Conservation (phyloP, 2,329 filamentous ascomycete species). For the Paraphaeosphaeria minitans region DNA sequence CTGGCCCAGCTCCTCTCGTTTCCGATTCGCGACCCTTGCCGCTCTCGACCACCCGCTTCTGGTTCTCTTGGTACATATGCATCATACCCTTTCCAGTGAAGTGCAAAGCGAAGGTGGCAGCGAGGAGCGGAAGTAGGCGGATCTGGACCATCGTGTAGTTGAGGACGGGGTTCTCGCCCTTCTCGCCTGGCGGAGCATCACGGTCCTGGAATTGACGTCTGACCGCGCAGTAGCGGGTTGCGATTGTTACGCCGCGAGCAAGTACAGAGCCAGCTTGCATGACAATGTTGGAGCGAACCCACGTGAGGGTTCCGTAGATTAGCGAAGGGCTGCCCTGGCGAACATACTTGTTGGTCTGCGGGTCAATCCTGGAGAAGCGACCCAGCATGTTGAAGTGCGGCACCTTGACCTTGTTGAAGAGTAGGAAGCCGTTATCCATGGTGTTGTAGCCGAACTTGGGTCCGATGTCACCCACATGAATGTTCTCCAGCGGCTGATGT, state of each 20-base stretch:
- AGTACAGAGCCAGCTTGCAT: slow-evolving; percentile 73
- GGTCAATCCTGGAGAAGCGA: slow-evolving; percentile 71
- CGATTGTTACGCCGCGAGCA: slow-evolving; percentile 78
- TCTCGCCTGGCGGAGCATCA: slow-evolving; percentile 63
- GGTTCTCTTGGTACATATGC: slow-evolving; percentile 72
- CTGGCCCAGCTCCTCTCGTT: slow-evolving; percentile 65
- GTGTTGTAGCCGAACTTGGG: slow-evolving; percentile 63
- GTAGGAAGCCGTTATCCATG: slow-evolving; percentile 74
- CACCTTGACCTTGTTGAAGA: slow-evolving; percentile 77
- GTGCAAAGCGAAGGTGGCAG: slow-evolving; percentile 76
- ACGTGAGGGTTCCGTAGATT: slow-evolving; percentile 77
- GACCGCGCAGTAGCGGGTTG: slow-evolving; percentile 74
- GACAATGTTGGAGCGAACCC: slow-evolving; percentile 74
- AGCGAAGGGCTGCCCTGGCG: slow-evolving; percentile 69
- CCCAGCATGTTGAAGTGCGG: slow-evolving; percentile 76
- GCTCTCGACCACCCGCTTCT: slow-evolving; percentile 65
- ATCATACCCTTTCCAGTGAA: slow-evolving; percentile 81
- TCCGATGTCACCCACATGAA: slow-evolving; percentile 78
- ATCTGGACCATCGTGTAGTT: slow-evolving; percentile 84
- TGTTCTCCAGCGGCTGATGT: slow-evolving; percentile 55
- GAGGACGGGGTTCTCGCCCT: slow-evolving; percentile 73
- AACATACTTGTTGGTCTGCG: slow-evolving; percentile 69
- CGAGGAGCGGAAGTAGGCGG: slow-evolving; percentile 72
- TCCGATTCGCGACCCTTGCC: slow-evolving; percentile 43
- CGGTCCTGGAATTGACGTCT: slow-evolving; percentile 79